Percentiles rank a stretch among this genome's conserved stretches.
These are phyloP conservation scores for Cornus suecica DNA, from an alignment of 148 eudicot genomes.

Conservation along the genomic window DNA sequence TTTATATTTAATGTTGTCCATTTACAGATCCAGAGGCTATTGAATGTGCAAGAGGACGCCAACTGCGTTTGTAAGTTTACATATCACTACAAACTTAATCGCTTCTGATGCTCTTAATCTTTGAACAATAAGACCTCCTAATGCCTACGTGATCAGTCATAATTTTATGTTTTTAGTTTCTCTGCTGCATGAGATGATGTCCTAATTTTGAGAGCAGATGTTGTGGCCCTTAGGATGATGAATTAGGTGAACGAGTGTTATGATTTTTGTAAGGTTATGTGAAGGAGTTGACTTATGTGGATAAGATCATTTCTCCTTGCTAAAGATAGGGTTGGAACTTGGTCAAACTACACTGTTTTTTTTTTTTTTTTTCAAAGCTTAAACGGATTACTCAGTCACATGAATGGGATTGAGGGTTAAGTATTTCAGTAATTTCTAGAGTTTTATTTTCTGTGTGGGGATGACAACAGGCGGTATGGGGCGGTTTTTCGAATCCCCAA, in stretches of 20 bases:
- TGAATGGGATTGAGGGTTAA: background rate
- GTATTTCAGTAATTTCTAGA: background rate
- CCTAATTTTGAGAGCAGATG: background rate
- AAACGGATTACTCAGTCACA: background rate
- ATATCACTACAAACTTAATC: background rate
- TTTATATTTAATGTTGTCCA: background rate
- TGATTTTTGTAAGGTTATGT: background rate
- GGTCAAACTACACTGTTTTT: too few relatives aligned
- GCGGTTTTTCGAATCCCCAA: too few relatives aligned
- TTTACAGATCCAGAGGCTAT: constrained; percentile 73
- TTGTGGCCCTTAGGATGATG: background rate
- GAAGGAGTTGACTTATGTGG: background rate
- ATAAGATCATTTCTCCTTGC: background rate
- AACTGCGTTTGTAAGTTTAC: constrained; percentile 86
- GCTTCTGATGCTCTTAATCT: constrained; percentile 6
- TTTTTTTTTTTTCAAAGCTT: background rate
- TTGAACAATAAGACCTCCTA: background rate
- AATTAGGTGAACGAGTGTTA: background rate
- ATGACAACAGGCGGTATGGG: too few relatives aligned
- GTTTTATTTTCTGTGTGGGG: too few relatives aligned
- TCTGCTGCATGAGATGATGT: background rate
- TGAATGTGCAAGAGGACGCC: constrained; percentile 77
- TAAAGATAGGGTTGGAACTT: background rate
- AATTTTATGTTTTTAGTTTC: background rate
- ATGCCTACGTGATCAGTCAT: background rate